A percentile compares a stretch with the other conserved stretches of the same genome.
These are phyloP conservation scores for Coccinonectria pachysandricola DNA, from an alignment of 2,329 filamentous ascomycete genomes.

Conservation along the genomic window DNA sequence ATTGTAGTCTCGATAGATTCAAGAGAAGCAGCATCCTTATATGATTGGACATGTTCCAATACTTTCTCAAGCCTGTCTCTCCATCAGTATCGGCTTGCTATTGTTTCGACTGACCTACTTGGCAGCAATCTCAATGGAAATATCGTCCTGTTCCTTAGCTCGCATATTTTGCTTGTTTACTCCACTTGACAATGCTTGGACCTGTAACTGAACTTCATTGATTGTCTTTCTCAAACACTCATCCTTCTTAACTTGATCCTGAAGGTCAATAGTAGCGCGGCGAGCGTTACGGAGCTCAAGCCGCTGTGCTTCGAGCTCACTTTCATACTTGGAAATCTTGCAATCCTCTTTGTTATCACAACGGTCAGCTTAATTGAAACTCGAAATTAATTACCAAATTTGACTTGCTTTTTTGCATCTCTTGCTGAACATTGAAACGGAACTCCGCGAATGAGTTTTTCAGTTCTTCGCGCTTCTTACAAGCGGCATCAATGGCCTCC, in stretches of 20 bases:
- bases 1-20: conserved; percentile 5
- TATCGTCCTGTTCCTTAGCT: not conserved
- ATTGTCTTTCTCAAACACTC: conserved; percentile 5
- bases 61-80: no score
- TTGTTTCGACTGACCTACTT: no score
- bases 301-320: conserved; percentile 12
- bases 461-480: conserved; percentile 23
- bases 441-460: conserved; percentile 21
- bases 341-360: no score
- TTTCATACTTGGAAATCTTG: conserved; percentile 14
- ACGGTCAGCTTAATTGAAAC: no score
- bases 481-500: conserved; percentile 17
- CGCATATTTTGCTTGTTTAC: no score
- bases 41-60: conserved; percentile 2
- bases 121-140: no score
- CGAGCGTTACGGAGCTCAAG: conserved; percentile 5
- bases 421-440: conserved; percentile 11
- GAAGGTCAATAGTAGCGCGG: conserved; percentile 4
- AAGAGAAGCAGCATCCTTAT: not conserved
- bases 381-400: no score
- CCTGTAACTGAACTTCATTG: conserved; percentile 7
- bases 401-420: conserved; percentile 15
- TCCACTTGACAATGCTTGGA: conserved; percentile 13
- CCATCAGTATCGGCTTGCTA: no score
- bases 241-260: conserved; percentile 8